Evolutionary conservation across 2,329 filamentous ascomycete genomes (phyloP).

Genomic region (Chalaropsis thielavioides): DNA sequence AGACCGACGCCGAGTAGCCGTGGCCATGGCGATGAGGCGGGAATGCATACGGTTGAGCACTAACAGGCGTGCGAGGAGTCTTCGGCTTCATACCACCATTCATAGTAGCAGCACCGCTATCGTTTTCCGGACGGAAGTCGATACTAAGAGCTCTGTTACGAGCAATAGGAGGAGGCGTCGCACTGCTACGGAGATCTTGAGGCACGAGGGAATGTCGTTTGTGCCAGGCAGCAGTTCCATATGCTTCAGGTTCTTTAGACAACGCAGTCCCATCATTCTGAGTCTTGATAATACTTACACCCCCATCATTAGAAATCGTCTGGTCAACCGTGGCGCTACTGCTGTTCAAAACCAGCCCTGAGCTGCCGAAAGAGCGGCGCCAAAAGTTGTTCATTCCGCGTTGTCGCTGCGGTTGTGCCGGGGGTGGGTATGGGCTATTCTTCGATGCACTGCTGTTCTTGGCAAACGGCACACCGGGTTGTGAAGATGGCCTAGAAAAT

Average conservation of each 20-base stretch:
- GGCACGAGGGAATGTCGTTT: slow-evolving; percentile 22
- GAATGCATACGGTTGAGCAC: slow-evolving; percentile 4
- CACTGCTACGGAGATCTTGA: slow-evolving; percentile 34
- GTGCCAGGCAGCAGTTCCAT: slow-evolving; percentile 31
- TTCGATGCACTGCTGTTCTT: slow-evolving; percentile 8
- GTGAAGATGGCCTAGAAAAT: slow-evolving; percentile 13
- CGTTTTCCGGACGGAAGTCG: neutral
- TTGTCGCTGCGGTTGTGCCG: slow-evolving; percentile 16
- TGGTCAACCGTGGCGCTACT: slow-evolving; percentile 18
- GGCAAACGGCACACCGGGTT: slow-evolving; percentile 8
- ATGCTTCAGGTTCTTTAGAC: slow-evolving; percentile 20
- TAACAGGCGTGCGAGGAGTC: slow-evolving; percentile 11
- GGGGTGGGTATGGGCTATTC: slow-evolving; percentile 15
- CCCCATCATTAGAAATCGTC: slow-evolving; percentile 14
- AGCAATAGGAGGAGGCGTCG: slow-evolving; percentile 43
- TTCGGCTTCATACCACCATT: neutral
- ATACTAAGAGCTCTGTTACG: slow-evolving; percentile 26
- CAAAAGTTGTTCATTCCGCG: slow-evolving; percentile 38
- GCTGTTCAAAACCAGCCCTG: slow-evolving; percentile 14
- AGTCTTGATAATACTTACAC: slow-evolving; percentile 10
- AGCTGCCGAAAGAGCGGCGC: slow-evolving; percentile 34
- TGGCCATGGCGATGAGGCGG: slow-evolving; percentile 11
- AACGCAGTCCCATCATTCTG: slow-evolving; percentile 17
- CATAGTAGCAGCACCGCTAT: neutral
- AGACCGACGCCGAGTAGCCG: slow-evolving; percentile 8